Evolutionary conservation across 2,329 filamentous ascomycete species (phyloP).

Genomic region (Aphanoascus verrucosus): DNA sequence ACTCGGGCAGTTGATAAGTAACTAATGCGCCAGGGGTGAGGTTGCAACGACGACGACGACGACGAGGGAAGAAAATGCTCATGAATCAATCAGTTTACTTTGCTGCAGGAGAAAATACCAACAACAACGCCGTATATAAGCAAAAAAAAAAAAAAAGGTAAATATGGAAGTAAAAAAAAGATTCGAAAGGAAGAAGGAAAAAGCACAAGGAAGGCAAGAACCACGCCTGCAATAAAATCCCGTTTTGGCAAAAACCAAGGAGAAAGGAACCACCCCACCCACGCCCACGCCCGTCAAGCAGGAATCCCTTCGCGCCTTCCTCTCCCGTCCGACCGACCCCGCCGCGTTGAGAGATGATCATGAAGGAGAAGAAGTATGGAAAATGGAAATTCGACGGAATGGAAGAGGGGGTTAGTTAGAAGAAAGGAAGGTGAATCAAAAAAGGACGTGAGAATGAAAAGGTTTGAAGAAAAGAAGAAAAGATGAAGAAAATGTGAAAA

Average conservation of each 20-base stretch:
- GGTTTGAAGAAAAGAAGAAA: constrained; percentile 13
- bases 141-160: not conserved
- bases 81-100: too few species aligned
- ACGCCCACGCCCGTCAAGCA: constrained; percentile 1
- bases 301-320: not conserved
- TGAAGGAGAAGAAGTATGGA: not conserved
- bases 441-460: constrained; percentile 4
- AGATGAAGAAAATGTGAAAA: constrained; percentile 15
- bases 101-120: too few species aligned
- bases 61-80: not conserved
- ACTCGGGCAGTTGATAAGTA: not conserved
- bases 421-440: constrained; percentile 9
- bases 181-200: not conserved
- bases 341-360: not conserved
- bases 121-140: not conserved
- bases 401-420: constrained; percentile 7
- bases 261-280: not conserved
- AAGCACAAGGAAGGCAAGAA: not conserved
- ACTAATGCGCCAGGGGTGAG: not conserved
- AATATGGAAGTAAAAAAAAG: not conserved
- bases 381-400: not conserved
- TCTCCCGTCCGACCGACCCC: not conserved
- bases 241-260: too few species aligned
- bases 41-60: not conserved
- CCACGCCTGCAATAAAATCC: not conserved